Conservation (phyloP, 2,329 filamentous ascomycete genomes). For the Verticillium klebahnii region DNA sequence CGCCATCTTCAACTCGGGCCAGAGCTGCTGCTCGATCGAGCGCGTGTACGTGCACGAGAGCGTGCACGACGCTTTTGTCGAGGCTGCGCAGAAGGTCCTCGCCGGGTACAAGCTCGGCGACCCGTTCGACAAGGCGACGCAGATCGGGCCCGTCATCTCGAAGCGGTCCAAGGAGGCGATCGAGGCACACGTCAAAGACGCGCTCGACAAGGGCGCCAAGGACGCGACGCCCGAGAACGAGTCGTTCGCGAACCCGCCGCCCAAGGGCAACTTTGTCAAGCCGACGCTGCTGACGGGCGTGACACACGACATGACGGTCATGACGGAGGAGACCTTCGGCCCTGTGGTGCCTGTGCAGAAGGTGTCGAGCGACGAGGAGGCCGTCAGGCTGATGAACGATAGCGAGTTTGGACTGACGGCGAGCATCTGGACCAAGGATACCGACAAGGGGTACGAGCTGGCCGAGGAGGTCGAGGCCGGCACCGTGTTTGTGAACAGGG, state of each 20-base stretch:
- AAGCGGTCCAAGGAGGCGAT: constrained; percentile 73
- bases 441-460: constrained; percentile 67
- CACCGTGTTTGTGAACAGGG: constrained; percentile 93
- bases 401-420: constrained; percentile 91
- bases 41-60: constrained; percentile 84
- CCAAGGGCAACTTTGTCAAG: constrained; percentile 83
- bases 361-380: constrained; percentile 76
- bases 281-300: constrained; percentile 79
- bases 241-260: constrained; percentile 66
- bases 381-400: constrained; percentile 85
- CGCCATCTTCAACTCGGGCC: constrained; percentile 96
- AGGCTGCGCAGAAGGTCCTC: constrained; percentile 74
- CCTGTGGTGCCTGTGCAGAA: constrained; percentile 89
- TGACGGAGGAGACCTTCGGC: constrained; percentile 93
- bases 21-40: constrained; percentile 93
- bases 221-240: constrained; percentile 80
- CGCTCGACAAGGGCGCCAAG: constrained; percentile 75
- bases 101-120: constrained; percentile 83
- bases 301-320: constrained; percentile 78
- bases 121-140: constrained; percentile 71
- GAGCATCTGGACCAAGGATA: constrained; percentile 96
- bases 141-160: constrained; percentile 86
- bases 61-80: constrained; percentile 78
- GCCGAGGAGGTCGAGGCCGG: constrained; percentile 82
- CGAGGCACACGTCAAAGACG: constrained; percentile 74